phyloP scores from a whole-genome alignment of 192 early-diverging fungal genomes.

The Gonapodya sp. region DNA sequence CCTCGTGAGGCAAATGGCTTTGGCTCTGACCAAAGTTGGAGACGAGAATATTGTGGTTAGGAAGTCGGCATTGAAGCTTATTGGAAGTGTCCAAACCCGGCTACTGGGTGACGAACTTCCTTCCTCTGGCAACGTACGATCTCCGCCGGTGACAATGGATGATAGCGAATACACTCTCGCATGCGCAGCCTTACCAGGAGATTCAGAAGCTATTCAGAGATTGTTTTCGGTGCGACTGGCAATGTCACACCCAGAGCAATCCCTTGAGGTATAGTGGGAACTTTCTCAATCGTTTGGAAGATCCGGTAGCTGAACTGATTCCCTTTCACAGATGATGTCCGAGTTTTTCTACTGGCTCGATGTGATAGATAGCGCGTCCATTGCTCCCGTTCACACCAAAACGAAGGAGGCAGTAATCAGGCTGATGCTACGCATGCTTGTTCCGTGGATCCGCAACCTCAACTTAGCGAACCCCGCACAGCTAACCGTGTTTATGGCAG shows the following conservation, averaged over 20 bases:
- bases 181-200: slow-evolving; percentile 56
- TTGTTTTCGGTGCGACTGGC: slow-evolving; percentile 59
- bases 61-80: slow-evolving; percentile 54
- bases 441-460: slow-evolving; percentile 75
- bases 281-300: too few species aligned
- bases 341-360: slow-evolving; percentile 69
- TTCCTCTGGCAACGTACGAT: neutral
- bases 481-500: neutral
- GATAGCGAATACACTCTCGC: slow-evolving; percentile 57
- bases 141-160: slow-evolving; percentile 22
- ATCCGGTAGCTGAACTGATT: slow-evolving; percentile 13
- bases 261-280: slow-evolving; percentile 42
- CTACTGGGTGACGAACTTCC: slow-evolving; percentile 42
- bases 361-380: slow-evolving; percentile 24
- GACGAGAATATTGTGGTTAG: slow-evolving; percentile 60
- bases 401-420: slow-evolving; percentile 26
- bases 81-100: slow-evolving; percentile 60
- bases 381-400: neutral
- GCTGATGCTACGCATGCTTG: slow-evolving; percentile 61
- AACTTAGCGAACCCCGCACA: slow-evolving; percentile 21
- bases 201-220: slow-evolving; percentile 53
- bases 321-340: slow-evolving; percentile 41
- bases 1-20: slow-evolving; percentile 24
- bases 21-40: slow-evolving; percentile 72
- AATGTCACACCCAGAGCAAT: slow-evolving; percentile 47